Evolutionary conservation across 805 yeast genomes (phyloP), one percentile per base, ranked within the genome.

Genomic region (Tetrapisispora namnaoensis): DNA sequence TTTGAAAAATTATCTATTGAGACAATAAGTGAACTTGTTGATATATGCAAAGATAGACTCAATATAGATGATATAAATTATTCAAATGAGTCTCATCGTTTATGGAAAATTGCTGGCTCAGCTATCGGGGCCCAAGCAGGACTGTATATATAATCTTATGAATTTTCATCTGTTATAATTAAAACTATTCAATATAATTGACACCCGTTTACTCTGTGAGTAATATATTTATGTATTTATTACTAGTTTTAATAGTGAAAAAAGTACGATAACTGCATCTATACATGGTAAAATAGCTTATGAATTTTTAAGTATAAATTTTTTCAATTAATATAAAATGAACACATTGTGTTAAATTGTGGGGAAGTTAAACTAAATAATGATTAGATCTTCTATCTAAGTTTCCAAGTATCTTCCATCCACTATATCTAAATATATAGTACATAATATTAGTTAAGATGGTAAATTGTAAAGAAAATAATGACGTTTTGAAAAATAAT

Each of bases 1-100:
- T 78, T 69, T 59, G 85, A 80, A 53, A 79, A 76, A 54, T 61
- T 78, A 10, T 73, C 62, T 4, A 27, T 56, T 21, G 52, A 49
- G 2, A 49, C 59, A 3, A 60, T 66, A 56, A 59, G 62, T 30
- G 56, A 57, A n/a, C 40, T 66, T 44, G 56, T 62, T 42, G 60
- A 55, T 40, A 21, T 50, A 17, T 53, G 56, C 17, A 45, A 47
- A 7, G 44, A 45, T 14, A 21, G 37, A 49, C 52, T 45, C 28
- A n/a, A 46, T 27, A 35, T 49, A n/a, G 47, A 55, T 40, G 9
- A 39, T 20, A 40, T 51, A 30, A 28, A 37, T 24, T 59, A 61
- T 49, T 47, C 47, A 21, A 52, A 52, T n/a, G 63, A 59, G 43
- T 61, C 62, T 47, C 53, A 57, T 44, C 61, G 66, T 40, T 46